Evolutionary conservation across 1,284 basidiomycete species (phyloP).

Genomic region (Microbotryum scabiosae): DNA sequence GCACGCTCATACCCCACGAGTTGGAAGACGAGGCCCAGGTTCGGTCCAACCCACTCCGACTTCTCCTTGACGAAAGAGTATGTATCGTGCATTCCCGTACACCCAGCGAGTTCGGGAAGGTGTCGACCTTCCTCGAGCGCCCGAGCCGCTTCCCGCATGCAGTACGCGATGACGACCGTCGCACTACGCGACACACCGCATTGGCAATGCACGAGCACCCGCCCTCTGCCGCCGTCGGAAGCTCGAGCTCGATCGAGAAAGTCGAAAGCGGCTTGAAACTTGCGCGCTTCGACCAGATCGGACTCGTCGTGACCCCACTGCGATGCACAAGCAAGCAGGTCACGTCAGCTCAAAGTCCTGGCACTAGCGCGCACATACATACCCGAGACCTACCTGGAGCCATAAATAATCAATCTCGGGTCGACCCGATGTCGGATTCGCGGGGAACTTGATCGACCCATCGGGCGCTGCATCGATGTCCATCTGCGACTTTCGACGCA

Average conservation of each 20-base stretch:
- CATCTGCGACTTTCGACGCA: constrained; percentile 1
- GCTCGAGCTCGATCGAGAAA: constrained; percentile 70
- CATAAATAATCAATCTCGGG: constrained; percentile 83
- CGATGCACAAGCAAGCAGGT: constrained; percentile 70
- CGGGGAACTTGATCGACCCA: constrained; percentile 10
- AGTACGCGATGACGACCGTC: constrained; percentile 83
- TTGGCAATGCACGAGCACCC: constrained; percentile 86
- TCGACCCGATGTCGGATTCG: constrained; percentile 56
- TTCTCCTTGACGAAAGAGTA: constrained; percentile 59
- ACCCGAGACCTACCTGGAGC: constrained; percentile 84
- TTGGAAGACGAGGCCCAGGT: constrained; percentile 95
- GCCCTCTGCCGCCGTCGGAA: constrained; percentile 50
- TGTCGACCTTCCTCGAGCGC: constrained; percentile 44
- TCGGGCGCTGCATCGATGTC: neutral
- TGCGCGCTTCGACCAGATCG: constrained; percentile 55
- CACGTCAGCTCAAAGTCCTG: constrained; percentile 42
- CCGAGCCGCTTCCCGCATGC: constrained; percentile 82
- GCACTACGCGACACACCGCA: constrained; percentile 93
- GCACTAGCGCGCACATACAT: too few species aligned
- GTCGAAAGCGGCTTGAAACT: constrained; percentile 43
- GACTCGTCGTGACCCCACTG: constrained; percentile 89
- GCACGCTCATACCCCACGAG: constrained; percentile 85
- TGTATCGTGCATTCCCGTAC: constrained; percentile 76
- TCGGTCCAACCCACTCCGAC: constrained; percentile 81
- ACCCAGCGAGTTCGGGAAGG: constrained; percentile 11